Evolutionary conservation across 129 eudicot species (phyloP).

Genomic region (Solidago caesia): DNA sequence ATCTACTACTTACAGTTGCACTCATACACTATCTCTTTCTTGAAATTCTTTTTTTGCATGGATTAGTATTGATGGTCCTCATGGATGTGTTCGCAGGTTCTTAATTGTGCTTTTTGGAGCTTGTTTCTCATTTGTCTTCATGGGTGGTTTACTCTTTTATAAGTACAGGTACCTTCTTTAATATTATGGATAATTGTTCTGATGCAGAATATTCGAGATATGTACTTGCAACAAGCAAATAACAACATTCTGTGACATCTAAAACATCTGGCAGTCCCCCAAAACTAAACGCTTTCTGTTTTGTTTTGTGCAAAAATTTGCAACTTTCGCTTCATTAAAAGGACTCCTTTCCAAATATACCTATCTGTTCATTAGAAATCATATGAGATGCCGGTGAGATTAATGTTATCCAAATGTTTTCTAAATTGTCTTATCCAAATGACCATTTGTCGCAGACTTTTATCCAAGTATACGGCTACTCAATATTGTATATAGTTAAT

Average conservation of each 20-base stretch:
- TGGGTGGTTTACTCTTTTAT: conserved; percentile 93
- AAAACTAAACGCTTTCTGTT: background rate
- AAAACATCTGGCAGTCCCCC: conserved; percentile 3
- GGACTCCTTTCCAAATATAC: background rate
- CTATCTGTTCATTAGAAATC: background rate
- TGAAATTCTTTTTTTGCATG: conserved; percentile 10
- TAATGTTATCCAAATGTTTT: background rate
- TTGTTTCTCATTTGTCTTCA: conserved; percentile 80
- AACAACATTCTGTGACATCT: conserved; percentile 7
- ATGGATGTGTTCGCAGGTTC: conserved; percentile 53
- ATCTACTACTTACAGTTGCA: conserved; percentile 11
- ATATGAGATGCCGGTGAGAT: background rate
- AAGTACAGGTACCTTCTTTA: conserved; percentile 62
- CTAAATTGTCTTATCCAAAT: background rate
- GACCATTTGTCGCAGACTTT: conserved; percentile 5
- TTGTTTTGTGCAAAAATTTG: background rate
- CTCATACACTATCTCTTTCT: background rate
- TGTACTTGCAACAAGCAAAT: conserved; percentile 2
- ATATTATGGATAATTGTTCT: background rate
- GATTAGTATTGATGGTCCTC: conserved; percentile 9
- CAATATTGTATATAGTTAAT: background rate
- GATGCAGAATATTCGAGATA: conserved; percentile 9
- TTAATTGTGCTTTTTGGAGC: conserved; percentile 74
- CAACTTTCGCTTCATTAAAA: background rate
- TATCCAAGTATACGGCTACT: background rate